Percentiles rank a stretch among this genome's conserved stretches.
phyloP scores from a whole-genome alignment of 768 basidiomycete genomes.

The Mycena epipterygia region DNA sequence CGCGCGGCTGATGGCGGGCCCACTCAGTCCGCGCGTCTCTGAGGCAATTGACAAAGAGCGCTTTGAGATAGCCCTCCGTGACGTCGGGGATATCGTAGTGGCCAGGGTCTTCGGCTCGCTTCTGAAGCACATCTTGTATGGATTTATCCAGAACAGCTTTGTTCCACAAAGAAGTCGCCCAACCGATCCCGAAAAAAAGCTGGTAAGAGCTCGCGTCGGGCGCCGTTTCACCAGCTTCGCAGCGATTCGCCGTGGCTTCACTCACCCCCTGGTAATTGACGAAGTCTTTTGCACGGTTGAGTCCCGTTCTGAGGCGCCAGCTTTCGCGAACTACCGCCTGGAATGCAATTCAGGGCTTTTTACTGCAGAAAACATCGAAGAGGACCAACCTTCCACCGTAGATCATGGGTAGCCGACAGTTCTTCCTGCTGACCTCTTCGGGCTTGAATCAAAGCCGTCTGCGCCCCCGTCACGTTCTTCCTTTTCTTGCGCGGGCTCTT shows the following conservation, averaged over 20 bases:
- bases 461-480: neutral
- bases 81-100: neutral
- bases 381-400: neutral
- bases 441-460: neutral
- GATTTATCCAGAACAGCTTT: neutral
- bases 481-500: neutral
- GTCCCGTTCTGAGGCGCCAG: neutral
- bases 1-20: neutral
- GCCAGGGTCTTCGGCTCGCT: neutral
- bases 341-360: neutral
- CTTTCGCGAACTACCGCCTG: neutral
- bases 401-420: neutral
- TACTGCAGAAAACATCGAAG: neutral
- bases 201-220: neutral
- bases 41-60: neutral
- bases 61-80: neutral
- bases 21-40: neutral
- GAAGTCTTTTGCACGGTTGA: conserved; percentile 1
- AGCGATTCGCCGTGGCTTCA: neutral
- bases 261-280: neutral
- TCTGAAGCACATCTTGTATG: neutral
- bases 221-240: neutral
- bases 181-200: neutral
- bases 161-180: neutral
- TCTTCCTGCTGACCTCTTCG: neutral